These are phyloP conservation scores for Collybia sp. DNA, from an alignment of 768 basidiomycete genomes.

Conservation along the genomic window DNA sequence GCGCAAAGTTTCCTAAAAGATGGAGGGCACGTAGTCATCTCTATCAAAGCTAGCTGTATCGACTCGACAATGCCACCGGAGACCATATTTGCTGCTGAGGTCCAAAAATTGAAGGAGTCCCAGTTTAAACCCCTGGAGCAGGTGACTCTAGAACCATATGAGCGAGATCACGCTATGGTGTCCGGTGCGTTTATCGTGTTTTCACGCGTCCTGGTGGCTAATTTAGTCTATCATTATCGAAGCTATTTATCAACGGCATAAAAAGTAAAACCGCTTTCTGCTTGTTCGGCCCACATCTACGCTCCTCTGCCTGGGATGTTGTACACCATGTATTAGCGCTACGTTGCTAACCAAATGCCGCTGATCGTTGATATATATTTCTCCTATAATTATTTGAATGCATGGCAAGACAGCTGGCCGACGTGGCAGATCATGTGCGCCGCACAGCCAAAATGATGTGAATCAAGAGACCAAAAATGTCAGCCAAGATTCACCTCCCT, in stretches of 20 bases:
- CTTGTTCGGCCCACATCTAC: slow-evolving; percentile 1
- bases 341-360: no score
- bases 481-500: no score
- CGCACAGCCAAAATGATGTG: neutral
- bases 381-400: neutral
- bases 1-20: slow-evolving; percentile 96
- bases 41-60: slow-evolving; percentile 98
- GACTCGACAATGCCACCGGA: slow-evolving; percentile 93
- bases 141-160: slow-evolving; percentile 91
- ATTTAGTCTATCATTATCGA: neutral
- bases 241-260: slow-evolving; percentile 24
- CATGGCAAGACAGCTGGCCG: neutral
- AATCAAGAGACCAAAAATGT: no score
- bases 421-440: neutral
- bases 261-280: slow-evolving; percentile 12
- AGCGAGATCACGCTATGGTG: slow-evolving; percentile 89
- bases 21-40: slow-evolving; percentile 88
- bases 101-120: slow-evolving; percentile 69
- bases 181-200: slow-evolving; percentile 45
- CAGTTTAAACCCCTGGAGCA: slow-evolving; percentile 95
- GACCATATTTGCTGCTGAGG: slow-evolving; percentile 84
- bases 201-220: neutral
- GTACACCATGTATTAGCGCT: no score
- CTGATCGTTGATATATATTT: neutral
- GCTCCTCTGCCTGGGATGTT: neutral